Conservation (phyloP, 331 rosid genomes). For the Pyrus hybrid region DNA sequence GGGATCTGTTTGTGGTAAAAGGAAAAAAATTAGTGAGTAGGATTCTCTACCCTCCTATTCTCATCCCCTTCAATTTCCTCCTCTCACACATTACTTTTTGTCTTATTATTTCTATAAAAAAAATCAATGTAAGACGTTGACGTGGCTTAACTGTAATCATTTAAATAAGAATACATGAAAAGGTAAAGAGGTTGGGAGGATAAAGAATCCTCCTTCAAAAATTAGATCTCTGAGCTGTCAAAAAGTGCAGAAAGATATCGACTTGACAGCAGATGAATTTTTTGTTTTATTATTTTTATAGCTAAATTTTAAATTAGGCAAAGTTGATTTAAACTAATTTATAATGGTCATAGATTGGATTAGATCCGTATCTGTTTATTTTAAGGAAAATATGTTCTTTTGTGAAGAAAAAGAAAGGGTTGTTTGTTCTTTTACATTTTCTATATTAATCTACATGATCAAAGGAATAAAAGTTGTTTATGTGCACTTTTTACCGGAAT, state of each 20-base stretch:
- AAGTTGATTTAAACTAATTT: background rate
- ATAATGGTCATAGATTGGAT: background rate
- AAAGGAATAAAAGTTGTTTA: background rate
- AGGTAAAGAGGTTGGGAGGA: no score
- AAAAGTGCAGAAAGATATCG: background rate
- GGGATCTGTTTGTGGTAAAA: background rate
- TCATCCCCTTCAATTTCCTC: no score
- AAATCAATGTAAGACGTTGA: no score
- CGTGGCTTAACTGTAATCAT: no score
- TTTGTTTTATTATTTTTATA: background rate
- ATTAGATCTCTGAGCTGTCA: background rate
- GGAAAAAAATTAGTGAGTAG: background rate
- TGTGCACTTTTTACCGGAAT: background rate
- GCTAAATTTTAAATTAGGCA: background rate
- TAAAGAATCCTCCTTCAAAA: no score
- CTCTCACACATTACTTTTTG: no score
- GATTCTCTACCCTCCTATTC: no score
- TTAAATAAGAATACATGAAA: no score
- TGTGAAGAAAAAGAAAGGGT: background rate
- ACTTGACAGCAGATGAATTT: background rate
- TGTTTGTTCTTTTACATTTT: background rate
- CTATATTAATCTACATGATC: background rate
- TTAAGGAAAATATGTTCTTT: background rate
- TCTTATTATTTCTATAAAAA: no score
- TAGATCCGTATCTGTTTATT: background rate